Percentiles rank a stretch among this genome's conserved stretches.
These are phyloP conservation scores for Trichoderma guizhouense DNA, from an alignment of 2,329 filamentous ascomycete genomes.

Conservation along the genomic window DNA sequence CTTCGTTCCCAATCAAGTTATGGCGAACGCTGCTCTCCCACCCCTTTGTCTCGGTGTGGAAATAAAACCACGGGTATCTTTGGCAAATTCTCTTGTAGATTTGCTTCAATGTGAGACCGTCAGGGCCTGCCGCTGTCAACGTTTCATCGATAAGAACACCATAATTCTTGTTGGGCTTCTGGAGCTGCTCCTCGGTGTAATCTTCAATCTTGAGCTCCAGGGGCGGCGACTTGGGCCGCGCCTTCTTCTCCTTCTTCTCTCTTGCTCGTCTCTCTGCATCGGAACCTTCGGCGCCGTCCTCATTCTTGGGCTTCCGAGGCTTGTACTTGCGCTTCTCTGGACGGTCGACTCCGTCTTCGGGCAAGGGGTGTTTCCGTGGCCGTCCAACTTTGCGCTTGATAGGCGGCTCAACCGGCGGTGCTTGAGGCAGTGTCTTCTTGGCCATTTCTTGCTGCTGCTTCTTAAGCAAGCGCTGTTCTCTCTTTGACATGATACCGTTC, in stretches of 20 bases:
- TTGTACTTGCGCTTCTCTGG: conserved; percentile 66
- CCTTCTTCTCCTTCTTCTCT: conserved; percentile 60
- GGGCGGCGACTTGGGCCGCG: conserved; percentile 57
- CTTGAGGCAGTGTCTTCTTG: conserved; percentile 50
- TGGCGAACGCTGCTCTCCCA: conserved; percentile 65
- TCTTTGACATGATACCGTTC: conserved; percentile 79
- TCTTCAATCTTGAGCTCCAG: conserved; percentile 53
- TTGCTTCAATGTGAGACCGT: conserved; percentile 57
- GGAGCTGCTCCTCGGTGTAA: conserved; percentile 56
- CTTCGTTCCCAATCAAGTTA: conserved; percentile 60
- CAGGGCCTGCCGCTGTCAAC: conserved; percentile 50
- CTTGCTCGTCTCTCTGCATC: conserved; percentile 54
- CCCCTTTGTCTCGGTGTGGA: conserved; percentile 59
- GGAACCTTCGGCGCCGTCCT: conserved; percentile 54
- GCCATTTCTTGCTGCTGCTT: conserved; percentile 50
- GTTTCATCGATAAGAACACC: conserved; percentile 60
- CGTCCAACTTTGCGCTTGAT: conserved; percentile 64
- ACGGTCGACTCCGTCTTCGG: conserved; percentile 52
- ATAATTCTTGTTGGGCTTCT: conserved; percentile 62
- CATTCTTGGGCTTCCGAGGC: conserved; percentile 53
- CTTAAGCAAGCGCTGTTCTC: conserved; percentile 63
- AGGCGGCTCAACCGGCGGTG: conserved; percentile 47
- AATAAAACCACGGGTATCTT: conserved; percentile 58
- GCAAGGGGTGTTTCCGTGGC: conserved; percentile 60
- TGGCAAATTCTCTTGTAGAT: conserved; percentile 61